Evolutionary conservation across 805 yeast species (phyloP).

Genomic region (Metschnikowia amazonensis): DNA sequence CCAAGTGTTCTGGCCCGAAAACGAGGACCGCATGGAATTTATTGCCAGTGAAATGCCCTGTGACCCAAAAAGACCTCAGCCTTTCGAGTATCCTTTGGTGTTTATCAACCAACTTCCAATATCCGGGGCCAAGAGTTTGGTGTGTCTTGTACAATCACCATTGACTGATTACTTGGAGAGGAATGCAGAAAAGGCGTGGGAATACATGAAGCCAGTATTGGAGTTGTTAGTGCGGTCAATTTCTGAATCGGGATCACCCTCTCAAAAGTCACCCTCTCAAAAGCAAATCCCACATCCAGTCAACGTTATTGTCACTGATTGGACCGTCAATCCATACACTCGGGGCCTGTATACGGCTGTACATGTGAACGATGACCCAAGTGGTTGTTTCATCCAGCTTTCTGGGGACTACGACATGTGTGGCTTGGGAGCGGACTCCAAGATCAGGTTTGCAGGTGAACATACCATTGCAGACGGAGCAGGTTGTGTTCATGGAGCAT

Average conservation of each 20-base stretch:
- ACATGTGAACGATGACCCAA: constrained; percentile 64
- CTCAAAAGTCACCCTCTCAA: too few relatives aligned
- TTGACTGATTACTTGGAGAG: constrained; percentile 58
- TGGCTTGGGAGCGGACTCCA: constrained; percentile 45
- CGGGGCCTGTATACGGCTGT: constrained; percentile 82
- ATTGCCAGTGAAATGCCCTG: constrained; percentile 5
- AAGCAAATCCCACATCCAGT: constrained; percentile 24
- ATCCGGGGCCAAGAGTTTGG: constrained; percentile 38
- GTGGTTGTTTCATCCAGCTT: constrained; percentile 57
- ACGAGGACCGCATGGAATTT: constrained; percentile 25
- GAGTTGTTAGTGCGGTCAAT: neutral
- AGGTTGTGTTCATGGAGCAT: constrained; percentile 92
- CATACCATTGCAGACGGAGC: constrained; percentile 83
- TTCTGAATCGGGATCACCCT: too few relatives aligned
- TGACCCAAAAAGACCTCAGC: constrained; percentile 30
- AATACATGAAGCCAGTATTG: constrained; percentile 53
- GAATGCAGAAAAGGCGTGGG: constrained; percentile 52
- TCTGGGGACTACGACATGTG: constrained; percentile 36
- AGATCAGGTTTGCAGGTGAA: constrained; percentile 84
- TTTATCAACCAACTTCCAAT: constrained; percentile 51
- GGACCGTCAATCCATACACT: constrained; percentile 79
- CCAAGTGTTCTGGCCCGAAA: constrained; percentile 53
- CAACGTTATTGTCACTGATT: constrained; percentile 49
- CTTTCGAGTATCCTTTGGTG: constrained; percentile 58
- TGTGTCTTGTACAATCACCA: constrained; percentile 69